phyloP scores from a whole-genome alignment of 371 early-diverging fungal species.

The Thermomucor indicae-seudaticae region DNA sequence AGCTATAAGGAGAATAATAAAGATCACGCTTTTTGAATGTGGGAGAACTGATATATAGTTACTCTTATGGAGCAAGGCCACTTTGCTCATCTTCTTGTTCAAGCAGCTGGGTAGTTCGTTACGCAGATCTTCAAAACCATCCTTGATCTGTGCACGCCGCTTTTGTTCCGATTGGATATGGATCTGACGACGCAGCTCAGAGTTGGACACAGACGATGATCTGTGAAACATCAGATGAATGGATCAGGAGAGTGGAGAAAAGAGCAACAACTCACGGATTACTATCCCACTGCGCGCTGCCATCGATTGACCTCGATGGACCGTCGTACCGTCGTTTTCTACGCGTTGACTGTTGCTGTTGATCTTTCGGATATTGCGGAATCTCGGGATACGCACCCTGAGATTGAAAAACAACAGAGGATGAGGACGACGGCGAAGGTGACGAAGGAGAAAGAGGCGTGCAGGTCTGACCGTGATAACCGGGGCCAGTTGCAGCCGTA shows the following conservation, averaged over 20 bases:
- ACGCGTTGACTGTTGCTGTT: constrained; percentile 9
- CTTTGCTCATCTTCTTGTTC: constrained; percentile 57
- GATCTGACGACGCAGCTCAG: constrained; percentile 49
- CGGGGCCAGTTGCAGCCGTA: neutral
- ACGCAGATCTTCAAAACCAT: constrained; percentile 54
- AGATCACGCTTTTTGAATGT: neutral
- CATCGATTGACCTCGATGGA: neutral
- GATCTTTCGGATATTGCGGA: constrained; percentile 27
- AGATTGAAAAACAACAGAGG: neutral
- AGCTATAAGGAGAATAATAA: constrained; percentile 14
- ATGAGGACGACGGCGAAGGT: constrained; percentile 2
- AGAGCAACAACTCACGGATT: neutral
- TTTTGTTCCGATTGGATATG: constrained; percentile 63
- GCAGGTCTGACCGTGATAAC: constrained; percentile 6
- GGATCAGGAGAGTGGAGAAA: neutral
- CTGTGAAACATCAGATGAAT: neutral
- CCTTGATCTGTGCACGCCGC: constrained; percentile 57
- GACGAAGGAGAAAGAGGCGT: constrained; percentile 24
- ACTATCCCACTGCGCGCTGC: neutral
- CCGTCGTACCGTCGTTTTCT: constrained; percentile 10
- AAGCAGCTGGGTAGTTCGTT: constrained; percentile 48
- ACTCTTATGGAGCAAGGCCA: constrained; percentile 48
- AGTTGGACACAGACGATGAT: constrained; percentile 10
- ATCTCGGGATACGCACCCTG: constrained; percentile 23
- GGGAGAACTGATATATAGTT: constrained; percentile 4